These are phyloP conservation scores for Arthrocladium fulminans DNA, from an alignment of 2,329 filamentous ascomycete species.

Conservation along the genomic window DNA sequence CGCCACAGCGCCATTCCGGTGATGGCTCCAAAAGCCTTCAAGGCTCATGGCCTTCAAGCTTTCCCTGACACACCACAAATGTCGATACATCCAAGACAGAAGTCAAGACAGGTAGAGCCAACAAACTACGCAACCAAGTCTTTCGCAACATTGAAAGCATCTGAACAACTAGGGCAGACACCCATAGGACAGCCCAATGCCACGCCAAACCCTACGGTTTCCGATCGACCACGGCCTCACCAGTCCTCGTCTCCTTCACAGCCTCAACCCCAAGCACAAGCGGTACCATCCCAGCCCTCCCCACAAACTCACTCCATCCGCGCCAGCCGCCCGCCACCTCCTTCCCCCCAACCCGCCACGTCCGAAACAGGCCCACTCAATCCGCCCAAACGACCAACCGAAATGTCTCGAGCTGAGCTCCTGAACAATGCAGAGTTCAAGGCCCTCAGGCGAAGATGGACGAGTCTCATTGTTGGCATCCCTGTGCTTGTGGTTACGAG, in stretches of 20 bases:
- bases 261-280: not conserved
- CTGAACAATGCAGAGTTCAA: constrained; percentile 15
- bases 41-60: not conserved
- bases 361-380: too few species aligned
- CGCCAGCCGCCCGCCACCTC: too few species aligned
- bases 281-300: too few species aligned
- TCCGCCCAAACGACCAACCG: constrained; percentile 11
- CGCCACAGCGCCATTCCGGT: constrained; percentile 2
- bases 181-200: not conserved
- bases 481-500: constrained; percentile 19
- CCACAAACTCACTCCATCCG: too few species aligned
- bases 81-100: not conserved
- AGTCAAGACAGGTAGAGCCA: constrained; percentile 3
- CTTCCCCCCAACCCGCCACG: too few species aligned
- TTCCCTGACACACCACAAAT: constrained; percentile 1
- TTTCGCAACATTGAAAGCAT: constrained; percentile 2
- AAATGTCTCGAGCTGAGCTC: constrained; percentile 15
- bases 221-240: not conserved
- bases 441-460: constrained; percentile 12
- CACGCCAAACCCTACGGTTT: not conserved
- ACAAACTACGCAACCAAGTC: not conserved
- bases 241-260: not conserved
- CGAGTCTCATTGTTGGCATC: constrained; percentile 16
- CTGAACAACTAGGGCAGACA: not conserved
- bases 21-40: constrained; percentile 4